Base-by-base conservation (phyloP, 2,329 filamentous ascomycete genomes). In the Neofusicoccum parvum region DNA sequence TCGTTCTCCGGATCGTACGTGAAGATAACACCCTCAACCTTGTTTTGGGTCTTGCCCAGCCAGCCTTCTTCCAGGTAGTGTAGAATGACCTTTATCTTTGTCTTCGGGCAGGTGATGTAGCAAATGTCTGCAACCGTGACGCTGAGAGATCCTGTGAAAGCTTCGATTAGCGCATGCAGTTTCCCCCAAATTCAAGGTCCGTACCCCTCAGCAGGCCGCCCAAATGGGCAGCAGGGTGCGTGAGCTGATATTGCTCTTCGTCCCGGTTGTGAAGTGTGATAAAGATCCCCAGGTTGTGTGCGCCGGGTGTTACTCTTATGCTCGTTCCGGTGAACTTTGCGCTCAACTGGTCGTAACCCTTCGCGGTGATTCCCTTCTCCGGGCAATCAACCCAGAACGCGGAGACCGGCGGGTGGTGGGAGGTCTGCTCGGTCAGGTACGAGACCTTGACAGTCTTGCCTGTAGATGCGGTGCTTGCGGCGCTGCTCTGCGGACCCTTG, bases 301-400 rank as follows among this genome's bases (percentile, higher is more conserved):
- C 89, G 68, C 95, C 95, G 0, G 95, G 92, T 23, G 90, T 89
- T 43, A 99, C 94, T 75, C 93, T 92, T 78, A 99, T 86, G 71
- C 92, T 94, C 17, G 95, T 97, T 65, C 95, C 95, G 0, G 95
- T 98, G 80, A 99, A 99, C 79, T 97, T 98, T 74, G 95, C 95
- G 71, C 91, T 94, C 72, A 99, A 89, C 81, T 99, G 95, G 75
- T 99, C 95, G 75, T 94, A 99, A 1, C 95, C 95, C 66, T 90
- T 87, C 15, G 95, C 95, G 43, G 88, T 88, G 69, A 99, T 86
- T 34, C 94, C 95, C 75, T 92, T 94, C 70, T 96, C 91, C 0
- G 94, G 93, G 75, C 95, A 99, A 74, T 93, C 90, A 69, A 97
- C 89, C 77, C 92, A 94, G 79, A 96, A 99, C 14, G 95, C 95